Evolutionary conservation across 768 basidiomycete species (phyloP), one percentile per base, ranked within the genome.

Genomic region (Multifurca ochricompacta): DNA sequence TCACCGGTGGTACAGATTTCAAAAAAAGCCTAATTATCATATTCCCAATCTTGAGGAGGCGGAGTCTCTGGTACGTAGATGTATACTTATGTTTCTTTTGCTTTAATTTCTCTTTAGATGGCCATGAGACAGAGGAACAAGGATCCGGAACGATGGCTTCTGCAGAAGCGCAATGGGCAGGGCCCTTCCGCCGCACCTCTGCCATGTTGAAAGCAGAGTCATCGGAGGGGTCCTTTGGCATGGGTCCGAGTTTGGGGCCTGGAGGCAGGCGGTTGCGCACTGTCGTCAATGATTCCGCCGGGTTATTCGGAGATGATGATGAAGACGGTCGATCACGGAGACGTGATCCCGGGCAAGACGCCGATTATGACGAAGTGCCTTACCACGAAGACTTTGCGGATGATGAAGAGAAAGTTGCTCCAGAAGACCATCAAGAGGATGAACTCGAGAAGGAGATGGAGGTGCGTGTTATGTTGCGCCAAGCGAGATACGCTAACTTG

Each of bases 1-100:
- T 5, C 81, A 90, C 66, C 77, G 91, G 40, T 93, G 88, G 87
- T 94, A 93, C 75, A 91, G 90, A 69, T 92, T 92, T 66, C 88
- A 88, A 70, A 91, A 90, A 74, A 83, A 82, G 61, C 77, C 87
- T 39, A 85, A 82, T 63, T 82, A 90, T 63, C 77, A 81, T 63
- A 71, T 88, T 14, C 84, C 83, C 40, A 78, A 79, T 36, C 74
- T 75, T 69, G 86, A 73, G 71, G 82, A 74, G 71, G 85, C 73
- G 62, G 90, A 78, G 77, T 81, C 74, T 64, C 72, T 77, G 68
- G 88, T 81, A 78, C 71, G 73, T 67, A 55, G 40, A 64, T 66
- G 67, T 66, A 65, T 64, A 62, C 31, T 43, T 19, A 47, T 19
- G 41, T 34, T 25, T 43, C 53, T 54, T 60, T 59, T 59, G 55